Evolutionary conservation across 2,329 filamentous ascomycete species (phyloP), one percentile per base, ranked within the genome.

Genomic region (Trichoderma brevicompactum): DNA sequence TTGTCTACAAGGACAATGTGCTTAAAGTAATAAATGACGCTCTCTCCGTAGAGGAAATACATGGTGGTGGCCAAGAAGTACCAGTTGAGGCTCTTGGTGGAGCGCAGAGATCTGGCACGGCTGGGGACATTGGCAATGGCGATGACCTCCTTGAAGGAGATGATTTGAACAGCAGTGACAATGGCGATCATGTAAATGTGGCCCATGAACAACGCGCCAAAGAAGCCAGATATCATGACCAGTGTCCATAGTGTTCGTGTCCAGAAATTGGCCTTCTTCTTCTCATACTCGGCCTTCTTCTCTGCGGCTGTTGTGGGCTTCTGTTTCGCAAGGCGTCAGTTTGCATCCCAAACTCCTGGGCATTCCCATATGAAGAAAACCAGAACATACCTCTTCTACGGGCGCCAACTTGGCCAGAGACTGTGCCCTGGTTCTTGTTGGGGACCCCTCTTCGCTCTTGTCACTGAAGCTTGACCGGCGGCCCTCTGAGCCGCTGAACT

Each of bases 21-120:
- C 85, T 99, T 99, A 81, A 99, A 99, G 81, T 99, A 99, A 82
- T 99, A 99, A 74, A 99, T 97, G 74, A 99, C 94, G 73, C 92
- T 97, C 81, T 99, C 95, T 75, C 95, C 95, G 76, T 99, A 99
- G 58, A 99, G 84, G 73, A 97, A 99, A 83, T 99, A 99, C 94
- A 99, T 98, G 71, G 94, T 97, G 32, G 92, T 92, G n/a, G 93
- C 95, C 62, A 99, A 85, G 83, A 96, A 99, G 79, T 99, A 99
- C 95, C 95, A 99, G 79, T 98, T 98, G 72, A 99, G 83, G 70
- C 92, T 93, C 82, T 97, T 97, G 70, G 94, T 97, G 72, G 96
- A 96, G 66, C 91, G 91, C 67, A 99, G 84, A 76, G 94, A 92
- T 74, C 94, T 90, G 69, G 94, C 94, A 74, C 91, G 89, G 77